These are phyloP conservation scores for Lichenothelia convexa DNA, from an alignment of 495 filamentous ascomycete species.

Conservation along the genomic window DNA sequence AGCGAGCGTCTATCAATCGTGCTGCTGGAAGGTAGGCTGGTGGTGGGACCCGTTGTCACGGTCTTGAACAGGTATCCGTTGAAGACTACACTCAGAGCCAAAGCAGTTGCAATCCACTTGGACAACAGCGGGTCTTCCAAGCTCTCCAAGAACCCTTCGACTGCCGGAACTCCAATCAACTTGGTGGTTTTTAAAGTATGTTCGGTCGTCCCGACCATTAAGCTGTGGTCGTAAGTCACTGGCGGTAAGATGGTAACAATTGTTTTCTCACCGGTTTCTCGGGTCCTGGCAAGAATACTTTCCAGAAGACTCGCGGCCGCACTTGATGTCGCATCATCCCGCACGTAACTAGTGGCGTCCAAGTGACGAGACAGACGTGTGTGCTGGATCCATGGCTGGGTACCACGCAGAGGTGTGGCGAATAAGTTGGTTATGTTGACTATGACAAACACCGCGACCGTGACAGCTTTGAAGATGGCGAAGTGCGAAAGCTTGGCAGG, in stretches of 20 bases:
- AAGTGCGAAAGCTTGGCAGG: constrained; percentile 65
- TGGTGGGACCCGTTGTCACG: neutral
- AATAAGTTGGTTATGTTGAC: constrained; percentile 77
- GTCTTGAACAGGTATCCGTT: constrained; percentile 97
- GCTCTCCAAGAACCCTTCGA: constrained; percentile 79
- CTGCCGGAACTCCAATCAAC: constrained; percentile 72
- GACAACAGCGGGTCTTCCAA: constrained; percentile 87
- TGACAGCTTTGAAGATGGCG: constrained; percentile 86
- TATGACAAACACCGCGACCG: constrained; percentile 79
- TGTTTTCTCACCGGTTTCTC: constrained; percentile 43
- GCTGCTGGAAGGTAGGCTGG: constrained; percentile 1
- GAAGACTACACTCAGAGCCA: constrained; percentile 80
- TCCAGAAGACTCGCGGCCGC: constrained; percentile 84
- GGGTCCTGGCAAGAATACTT: constrained; percentile 49
- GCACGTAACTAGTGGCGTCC: constrained; percentile 41
- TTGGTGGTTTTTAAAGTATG: too few relatives aligned
- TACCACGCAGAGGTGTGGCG: constrained; percentile 65
- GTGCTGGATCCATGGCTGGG: constrained; percentile 25
- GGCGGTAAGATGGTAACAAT: constrained; percentile 75
- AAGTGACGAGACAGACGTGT: constrained; percentile 32
- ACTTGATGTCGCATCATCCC: constrained; percentile 89
- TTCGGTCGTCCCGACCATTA: too few relatives aligned
- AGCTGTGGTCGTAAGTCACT: constrained; percentile 91
- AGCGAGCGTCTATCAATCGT: too few relatives aligned
- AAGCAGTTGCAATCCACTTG: constrained; percentile 88